Evolutionary conservation across 345 rosid species (phyloP).

Genomic region (Draba incana): DNA sequence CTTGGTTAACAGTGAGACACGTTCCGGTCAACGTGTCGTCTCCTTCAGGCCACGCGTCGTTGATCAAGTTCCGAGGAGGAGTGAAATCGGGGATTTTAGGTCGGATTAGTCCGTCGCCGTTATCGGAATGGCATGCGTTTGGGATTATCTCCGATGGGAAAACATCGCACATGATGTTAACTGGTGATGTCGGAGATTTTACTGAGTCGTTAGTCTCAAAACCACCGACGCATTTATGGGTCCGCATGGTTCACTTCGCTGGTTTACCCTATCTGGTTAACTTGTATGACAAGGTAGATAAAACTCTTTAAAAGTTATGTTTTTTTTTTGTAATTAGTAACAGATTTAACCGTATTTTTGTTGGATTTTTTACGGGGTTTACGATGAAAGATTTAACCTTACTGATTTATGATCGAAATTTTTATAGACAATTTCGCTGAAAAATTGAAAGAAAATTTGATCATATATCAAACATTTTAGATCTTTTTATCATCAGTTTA

Average conservation of each 20-base stretch:
- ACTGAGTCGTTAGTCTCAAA: slow-evolving; percentile 64
- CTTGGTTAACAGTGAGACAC: slow-evolving; percentile 77
- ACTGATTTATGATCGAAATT: too few species aligned
- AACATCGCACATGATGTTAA: slow-evolving; percentile 81
- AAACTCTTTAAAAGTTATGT: neutral
- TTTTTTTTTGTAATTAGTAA: neutral
- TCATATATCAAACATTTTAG: too few species aligned
- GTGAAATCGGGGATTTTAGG: slow-evolving; percentile 74
- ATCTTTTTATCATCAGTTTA: too few species aligned
- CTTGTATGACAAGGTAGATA: slow-evolving; percentile 67
- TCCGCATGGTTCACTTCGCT: slow-evolving; percentile 70
- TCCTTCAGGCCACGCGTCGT: slow-evolving; percentile 75
- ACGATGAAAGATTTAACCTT: neutral
- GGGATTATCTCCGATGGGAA: slow-evolving; percentile 82
- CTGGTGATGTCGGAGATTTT: slow-evolving; percentile 88
- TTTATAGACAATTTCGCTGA: too few species aligned
- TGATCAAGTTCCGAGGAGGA: slow-evolving; percentile 73
- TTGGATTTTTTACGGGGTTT: neutral
- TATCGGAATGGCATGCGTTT: slow-evolving; percentile 93
- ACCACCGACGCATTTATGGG: slow-evolving; percentile 83
- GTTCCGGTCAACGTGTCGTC: slow-evolving; percentile 57
- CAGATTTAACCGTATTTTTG: neutral
- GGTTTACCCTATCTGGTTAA: slow-evolving; percentile 76
- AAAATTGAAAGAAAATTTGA: too few species aligned
- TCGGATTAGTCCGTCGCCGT: slow-evolving; percentile 87